Conservation (phyloP, 192 early-diverging fungal species). For the Lobosporangium transversale region DNA sequence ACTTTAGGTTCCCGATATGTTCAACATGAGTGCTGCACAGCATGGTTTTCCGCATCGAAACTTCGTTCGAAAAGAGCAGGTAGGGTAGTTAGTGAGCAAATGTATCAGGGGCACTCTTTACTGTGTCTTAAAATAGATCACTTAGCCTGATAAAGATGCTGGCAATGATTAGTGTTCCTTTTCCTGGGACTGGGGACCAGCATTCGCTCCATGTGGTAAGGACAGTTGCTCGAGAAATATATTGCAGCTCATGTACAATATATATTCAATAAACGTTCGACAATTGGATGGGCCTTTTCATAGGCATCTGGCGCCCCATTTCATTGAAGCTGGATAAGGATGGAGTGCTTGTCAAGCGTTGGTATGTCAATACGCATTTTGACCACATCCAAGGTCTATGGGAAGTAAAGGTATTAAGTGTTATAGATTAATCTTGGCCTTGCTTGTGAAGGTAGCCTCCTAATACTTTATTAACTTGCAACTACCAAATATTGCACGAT, state of each 20-base stretch:
- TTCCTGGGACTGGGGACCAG: conserved; percentile 52
- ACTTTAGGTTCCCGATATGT: conserved; percentile 44
- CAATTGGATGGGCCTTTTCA: background rate
- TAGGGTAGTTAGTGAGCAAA: too few relatives aligned
- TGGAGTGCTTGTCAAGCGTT: conserved; percentile 5
- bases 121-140: too few relatives aligned
- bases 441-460: too few relatives aligned
- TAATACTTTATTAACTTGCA: background rate
- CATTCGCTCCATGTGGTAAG: conserved; percentile 45
- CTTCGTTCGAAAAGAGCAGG: conserved; percentile 44
- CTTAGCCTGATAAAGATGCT: too few relatives aligned
- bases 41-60: conserved; percentile 43
- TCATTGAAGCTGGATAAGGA: conserved; percentile 18
- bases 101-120: too few relatives aligned
- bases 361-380: conserved; percentile 3
- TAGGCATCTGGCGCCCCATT: conserved; percentile 47
- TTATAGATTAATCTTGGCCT: too few relatives aligned
- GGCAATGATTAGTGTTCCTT: conserved; percentile 25
- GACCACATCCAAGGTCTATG: background rate
- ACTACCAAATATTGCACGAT: background rate
- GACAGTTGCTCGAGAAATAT: too few relatives aligned
- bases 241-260: too few relatives aligned
- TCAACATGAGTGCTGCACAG: conserved; percentile 46
- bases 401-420: conserved; percentile 19
- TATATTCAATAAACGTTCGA: too few relatives aligned